These are phyloP conservation scores for Trichoderma erinaceum DNA, from an alignment of 495 filamentous ascomycete species.

Conservation along the genomic window DNA sequence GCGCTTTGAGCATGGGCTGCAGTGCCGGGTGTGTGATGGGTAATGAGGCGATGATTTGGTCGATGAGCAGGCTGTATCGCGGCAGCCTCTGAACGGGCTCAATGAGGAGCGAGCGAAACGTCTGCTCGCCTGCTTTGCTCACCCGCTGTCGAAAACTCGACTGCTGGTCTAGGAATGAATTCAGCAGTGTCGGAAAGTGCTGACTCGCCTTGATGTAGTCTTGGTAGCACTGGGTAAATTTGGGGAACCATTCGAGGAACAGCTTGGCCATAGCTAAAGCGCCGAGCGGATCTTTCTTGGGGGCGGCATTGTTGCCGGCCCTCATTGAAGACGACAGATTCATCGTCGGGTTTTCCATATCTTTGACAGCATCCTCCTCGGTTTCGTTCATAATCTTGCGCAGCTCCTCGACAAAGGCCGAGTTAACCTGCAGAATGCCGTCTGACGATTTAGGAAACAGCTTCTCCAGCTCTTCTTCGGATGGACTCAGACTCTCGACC, in stretches of 20 bases:
- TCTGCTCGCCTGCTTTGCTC: slow-evolving; percentile 82
- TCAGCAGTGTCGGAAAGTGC: slow-evolving; percentile 73
- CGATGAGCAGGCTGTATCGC: slow-evolving; percentile 91
- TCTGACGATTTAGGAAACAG: slow-evolving; percentile 78
- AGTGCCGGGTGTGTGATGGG: slow-evolving; percentile 79
- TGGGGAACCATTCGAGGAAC: slow-evolving; percentile 82
- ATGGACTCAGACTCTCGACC: slow-evolving; percentile 62
- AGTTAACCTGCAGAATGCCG: slow-evolving; percentile 71
- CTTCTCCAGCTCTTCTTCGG: slow-evolving; percentile 60
- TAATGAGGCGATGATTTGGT: slow-evolving; percentile 81
- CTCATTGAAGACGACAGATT: slow-evolving; percentile 16
- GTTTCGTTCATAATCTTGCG: slow-evolving; percentile 72
- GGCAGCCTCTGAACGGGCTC: slow-evolving; percentile 94
- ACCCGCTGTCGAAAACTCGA: slow-evolving; percentile 76
- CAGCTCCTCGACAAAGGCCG: slow-evolving; percentile 68
- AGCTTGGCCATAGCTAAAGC: slow-evolving; percentile 66
- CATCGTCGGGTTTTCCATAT: slow-evolving; percentile 45
- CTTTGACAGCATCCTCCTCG: slow-evolving; percentile 67
- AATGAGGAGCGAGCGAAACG: slow-evolving; percentile 84
- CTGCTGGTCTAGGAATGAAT: slow-evolving; percentile 63
- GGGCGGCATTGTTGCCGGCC: slow-evolving; percentile 41
- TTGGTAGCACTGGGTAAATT: slow-evolving; percentile 80
- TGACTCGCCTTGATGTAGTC: slow-evolving; percentile 85
- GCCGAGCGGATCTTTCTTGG: slow-evolving; percentile 63
- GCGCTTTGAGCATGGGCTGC: slow-evolving; percentile 69